phyloP scores from a whole-genome alignment of 1,284 basidiomycete species.

The Bondarzewia mesenterica region DNA sequence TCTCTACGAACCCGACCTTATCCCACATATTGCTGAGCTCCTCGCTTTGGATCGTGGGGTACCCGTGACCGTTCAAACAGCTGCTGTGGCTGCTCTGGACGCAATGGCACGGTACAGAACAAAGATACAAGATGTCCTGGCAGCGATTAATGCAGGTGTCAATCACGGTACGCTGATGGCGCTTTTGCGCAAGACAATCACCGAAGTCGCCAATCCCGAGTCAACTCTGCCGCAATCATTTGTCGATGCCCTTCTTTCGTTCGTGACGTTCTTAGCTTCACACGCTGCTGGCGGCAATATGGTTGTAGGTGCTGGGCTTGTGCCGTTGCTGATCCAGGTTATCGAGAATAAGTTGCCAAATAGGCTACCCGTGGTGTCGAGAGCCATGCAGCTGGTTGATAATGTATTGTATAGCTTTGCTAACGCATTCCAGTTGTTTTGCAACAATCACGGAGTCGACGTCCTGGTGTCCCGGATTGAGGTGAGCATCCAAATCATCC shows the following conservation, averaged over 20 bases:
- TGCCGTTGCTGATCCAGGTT: conserved; percentile 84
- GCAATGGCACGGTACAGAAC: conserved; percentile 80
- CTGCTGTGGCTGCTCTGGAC: conserved; percentile 85
- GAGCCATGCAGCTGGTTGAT: conserved; percentile 88
- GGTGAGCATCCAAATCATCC: conserved; percentile 33
- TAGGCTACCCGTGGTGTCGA: conserved; percentile 70
- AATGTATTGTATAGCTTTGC: conserved; percentile 86
- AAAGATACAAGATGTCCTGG: conserved; percentile 82
- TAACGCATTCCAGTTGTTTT: conserved; percentile 86
- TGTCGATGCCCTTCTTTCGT: conserved; percentile 79
- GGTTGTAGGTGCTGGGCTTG: conserved; percentile 94
- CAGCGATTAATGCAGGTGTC: conserved; percentile 89
- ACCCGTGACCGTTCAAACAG: conserved; percentile 67
- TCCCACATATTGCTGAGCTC: conserved; percentile 83
- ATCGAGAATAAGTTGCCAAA: conserved; percentile 69
- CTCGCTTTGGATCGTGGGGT: conserved; percentile 72
- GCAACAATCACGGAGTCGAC: conserved; percentile 79
- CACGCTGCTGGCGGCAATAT: conserved; percentile 83
- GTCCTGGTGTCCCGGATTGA: conserved; percentile 81
- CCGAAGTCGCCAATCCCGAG: conserved; percentile 58
- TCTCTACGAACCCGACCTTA: conserved; percentile 90
- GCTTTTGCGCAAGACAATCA: conserved; percentile 72
- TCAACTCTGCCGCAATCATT: conserved; percentile 73
- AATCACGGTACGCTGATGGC: conserved; percentile 94
- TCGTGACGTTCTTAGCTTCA: conserved; percentile 83